Base-by-base conservation (phyloP, 2,329 filamentous ascomycete species). In the Chaetomium strumarium region DNA sequence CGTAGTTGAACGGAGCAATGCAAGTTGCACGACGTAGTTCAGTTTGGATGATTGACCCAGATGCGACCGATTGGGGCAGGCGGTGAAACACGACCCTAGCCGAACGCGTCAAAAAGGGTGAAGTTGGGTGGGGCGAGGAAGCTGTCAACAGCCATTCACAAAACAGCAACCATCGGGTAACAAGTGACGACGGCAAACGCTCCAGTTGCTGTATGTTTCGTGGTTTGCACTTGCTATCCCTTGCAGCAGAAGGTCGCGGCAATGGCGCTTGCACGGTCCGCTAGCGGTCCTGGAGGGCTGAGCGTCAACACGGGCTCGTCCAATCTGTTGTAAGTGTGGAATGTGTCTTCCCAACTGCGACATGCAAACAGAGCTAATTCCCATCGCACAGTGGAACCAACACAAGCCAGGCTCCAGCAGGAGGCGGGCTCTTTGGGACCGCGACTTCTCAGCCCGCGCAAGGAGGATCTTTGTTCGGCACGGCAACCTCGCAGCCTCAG, bases 251-350 rank as follows among this genome's bases (percentile, higher is more conserved):
- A 48, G 30, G 19, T 20, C 47, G 40, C 29, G n/a, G 36, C 46
- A 6, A 59, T 57, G 57, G 33, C 53, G 37, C 56, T 62, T 34
- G 55, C 55, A 54, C 75, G 79, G 66, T 83, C 80, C 61, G 76
- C 77, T 53, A 82, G 79, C 66, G 79, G 77, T 62, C 79, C 79
- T 56, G 77, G 73, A 58, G 79, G 78, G 64, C 73, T 84, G 58
- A 81, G 77, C 63, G 84, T 84, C 69, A 85, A 84, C 68, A 83
- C 80, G 16, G 76, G 75, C 58, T 72, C 78, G 53, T 81, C 81
- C 57, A 84, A 83, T 66, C 67, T 75, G 56, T 76, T 77, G 77
- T 79, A 62, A 66, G 75, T 71, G 41, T 14, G 8, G 30, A 45
- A 19, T 24, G 24, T 30, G 17, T 33, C 24, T 14, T 42, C 33